Evolutionary conservation across 345 rosid genomes (phyloP).

Genomic region (Bruguiera parviflora): DNA sequence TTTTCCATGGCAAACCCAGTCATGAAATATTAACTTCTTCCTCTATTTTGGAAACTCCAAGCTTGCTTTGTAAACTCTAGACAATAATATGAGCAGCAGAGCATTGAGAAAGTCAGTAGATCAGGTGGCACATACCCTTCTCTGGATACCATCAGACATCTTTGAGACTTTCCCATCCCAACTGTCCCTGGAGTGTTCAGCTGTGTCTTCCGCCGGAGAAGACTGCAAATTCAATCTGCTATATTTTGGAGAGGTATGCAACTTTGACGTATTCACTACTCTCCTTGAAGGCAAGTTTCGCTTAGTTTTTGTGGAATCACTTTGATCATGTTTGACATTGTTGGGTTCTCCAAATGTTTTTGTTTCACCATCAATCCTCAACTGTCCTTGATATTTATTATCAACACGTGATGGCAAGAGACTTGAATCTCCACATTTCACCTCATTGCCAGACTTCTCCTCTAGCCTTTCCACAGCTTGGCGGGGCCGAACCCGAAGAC

Average conservation of each 20-base stretch:
- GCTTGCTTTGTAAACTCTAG: neutral
- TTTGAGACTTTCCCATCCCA: slow-evolving; percentile 58
- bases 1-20: no score
- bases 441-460: slow-evolving; percentile 50
- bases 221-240: slow-evolving; percentile 54
- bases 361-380: slow-evolving; percentile 50
- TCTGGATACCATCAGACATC: slow-evolving; percentile 78
- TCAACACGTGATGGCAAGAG: slow-evolving; percentile 49
- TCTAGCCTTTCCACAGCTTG: slow-evolving; percentile 64
- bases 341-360: slow-evolving; percentile 36
- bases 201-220: slow-evolving; percentile 47
- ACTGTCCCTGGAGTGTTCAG: slow-evolving; percentile 56
- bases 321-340: slow-evolving; percentile 61
- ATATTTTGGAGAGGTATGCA: slow-evolving; percentile 64
- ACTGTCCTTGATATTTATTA: slow-evolving; percentile 57
- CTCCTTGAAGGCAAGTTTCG: slow-evolving; percentile 63
- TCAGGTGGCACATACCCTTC: slow-evolving; percentile 58
- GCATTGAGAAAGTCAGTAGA: slow-evolving; percentile 8
- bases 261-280: slow-evolving; percentile 58
- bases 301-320: slow-evolving; percentile 58
- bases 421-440: slow-evolving; percentile 55
- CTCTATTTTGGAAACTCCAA: no score
- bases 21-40: no score
- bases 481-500: slow-evolving; percentile 88
- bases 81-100: neutral